Evolutionary conservation across 768 basidiomycete genomes (phyloP).

Genomic region (Scleroderma citrinum): DNA sequence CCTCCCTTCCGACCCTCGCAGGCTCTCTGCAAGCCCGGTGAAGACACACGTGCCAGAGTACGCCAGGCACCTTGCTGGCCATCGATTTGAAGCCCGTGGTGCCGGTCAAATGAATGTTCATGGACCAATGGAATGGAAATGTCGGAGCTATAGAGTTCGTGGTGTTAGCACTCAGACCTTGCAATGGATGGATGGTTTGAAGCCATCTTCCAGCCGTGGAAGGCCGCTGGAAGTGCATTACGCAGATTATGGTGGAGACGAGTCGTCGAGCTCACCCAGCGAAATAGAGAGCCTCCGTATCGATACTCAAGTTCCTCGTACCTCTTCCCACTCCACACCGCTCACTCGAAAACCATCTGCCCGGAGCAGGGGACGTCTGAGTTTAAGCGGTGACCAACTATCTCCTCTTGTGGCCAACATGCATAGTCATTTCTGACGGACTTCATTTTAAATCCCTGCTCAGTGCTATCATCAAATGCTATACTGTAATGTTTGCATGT

Average conservation of each 20-base stretch:
- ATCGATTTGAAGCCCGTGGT: slow-evolving; percentile 30
- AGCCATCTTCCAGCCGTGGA: slow-evolving; percentile 49
- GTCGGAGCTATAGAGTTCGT: slow-evolving; percentile 53
- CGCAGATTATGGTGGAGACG: slow-evolving; percentile 26
- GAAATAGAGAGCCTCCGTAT: slow-evolving; percentile 30
- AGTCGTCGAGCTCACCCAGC: slow-evolving; percentile 25
- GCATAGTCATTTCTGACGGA: neutral
- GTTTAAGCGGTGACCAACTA: slow-evolving; percentile 32
- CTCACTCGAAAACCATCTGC: slow-evolving; percentile 63
- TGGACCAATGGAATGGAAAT: slow-evolving; percentile 52
- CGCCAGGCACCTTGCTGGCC: slow-evolving; percentile 8
- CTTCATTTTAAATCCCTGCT: slow-evolving; percentile 1
- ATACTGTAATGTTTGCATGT: neutral
- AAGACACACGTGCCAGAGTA: slow-evolving; percentile 27
- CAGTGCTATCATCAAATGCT: neutral
- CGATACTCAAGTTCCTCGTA: slow-evolving; percentile 31
- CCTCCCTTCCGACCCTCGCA: slow-evolving; percentile 74
- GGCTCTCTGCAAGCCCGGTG: slow-evolving; percentile 65
- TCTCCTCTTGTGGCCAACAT: slow-evolving; percentile 5
- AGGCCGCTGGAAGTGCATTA: slow-evolving; percentile 32
- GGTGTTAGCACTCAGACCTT: slow-evolving; percentile 54
- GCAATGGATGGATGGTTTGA: slow-evolving; percentile 66
- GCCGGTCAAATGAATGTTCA: slow-evolving; percentile 35
- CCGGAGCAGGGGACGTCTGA: slow-evolving; percentile 49
- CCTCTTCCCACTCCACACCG: slow-evolving; percentile 36